A percentile compares a stretch with the other conserved stretches of the same genome.
phyloP scores from a whole-genome alignment of 2,329 filamentous ascomycete genomes.

The Fusarium hainanense region DNA sequence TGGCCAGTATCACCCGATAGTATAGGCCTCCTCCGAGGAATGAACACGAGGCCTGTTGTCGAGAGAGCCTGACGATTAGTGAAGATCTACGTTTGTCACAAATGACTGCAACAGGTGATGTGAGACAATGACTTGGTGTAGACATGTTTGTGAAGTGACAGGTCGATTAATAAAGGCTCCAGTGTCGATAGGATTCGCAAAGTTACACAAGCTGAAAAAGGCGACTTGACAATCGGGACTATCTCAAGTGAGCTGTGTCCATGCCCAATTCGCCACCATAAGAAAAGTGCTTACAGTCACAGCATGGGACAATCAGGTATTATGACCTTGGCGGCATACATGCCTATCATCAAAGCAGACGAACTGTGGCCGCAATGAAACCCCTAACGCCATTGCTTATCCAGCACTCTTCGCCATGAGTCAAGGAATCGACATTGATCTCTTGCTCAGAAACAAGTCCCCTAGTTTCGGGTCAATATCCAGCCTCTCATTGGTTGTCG shows the following conservation, averaged over 20 bases:
- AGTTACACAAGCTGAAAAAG: constrained; percentile 5
- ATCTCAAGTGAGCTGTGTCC: background rate
- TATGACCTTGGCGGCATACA: background rate
- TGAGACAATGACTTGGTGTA: background rate
- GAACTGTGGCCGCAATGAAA: constrained; percentile 67
- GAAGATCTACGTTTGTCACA: background rate
- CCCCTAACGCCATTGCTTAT: constrained; percentile 89
- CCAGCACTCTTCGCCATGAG: constrained; percentile 83
- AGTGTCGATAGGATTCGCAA: background rate
- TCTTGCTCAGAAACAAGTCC: constrained; percentile 73
- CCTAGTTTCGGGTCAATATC: constrained; percentile 47
- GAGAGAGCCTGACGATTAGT: background rate
- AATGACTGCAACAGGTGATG: background rate
- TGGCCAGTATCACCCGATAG: background rate
- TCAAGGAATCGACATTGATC: constrained; percentile 69
- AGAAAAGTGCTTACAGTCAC: background rate
- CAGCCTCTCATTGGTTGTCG: background rate
- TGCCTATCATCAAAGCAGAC: constrained; percentile 29
- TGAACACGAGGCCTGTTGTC: background rate
- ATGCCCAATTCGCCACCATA: constrained; percentile 20
- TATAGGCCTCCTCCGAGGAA: background rate
- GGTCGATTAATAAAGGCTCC: background rate
- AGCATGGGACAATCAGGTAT: background rate
- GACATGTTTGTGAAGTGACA: background rate
- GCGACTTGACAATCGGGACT: background rate